These are phyloP conservation scores for Diophrys appendiculata DNA, from an alignment of 73 alveolate species.

Conservation along the genomic window DNA sequence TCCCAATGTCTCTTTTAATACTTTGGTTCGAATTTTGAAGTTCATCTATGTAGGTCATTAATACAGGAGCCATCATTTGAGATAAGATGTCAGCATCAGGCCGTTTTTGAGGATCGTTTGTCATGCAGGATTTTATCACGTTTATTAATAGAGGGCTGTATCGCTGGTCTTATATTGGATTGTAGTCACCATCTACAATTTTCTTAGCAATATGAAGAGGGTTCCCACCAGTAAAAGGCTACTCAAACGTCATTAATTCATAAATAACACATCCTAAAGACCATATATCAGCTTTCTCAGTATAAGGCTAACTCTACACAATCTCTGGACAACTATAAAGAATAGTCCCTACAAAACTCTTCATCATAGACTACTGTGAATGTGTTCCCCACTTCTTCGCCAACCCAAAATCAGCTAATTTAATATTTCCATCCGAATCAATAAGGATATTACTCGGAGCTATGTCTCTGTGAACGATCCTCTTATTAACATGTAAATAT, in stretches of 20 bases:
- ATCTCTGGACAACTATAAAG: conserved; percentile 86
- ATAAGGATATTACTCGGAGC: conserved; percentile 91
- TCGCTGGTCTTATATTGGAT: conserved; percentile 36
- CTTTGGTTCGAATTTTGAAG: not conserved
- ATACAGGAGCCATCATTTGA: conserved; percentile 20
- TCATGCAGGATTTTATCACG: conserved; percentile 58
- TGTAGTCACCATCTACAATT: conserved; percentile 71
- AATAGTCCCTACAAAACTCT: conserved; percentile 85
- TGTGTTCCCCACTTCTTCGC: conserved; percentile 85
- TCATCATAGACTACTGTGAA: conserved; percentile 61
- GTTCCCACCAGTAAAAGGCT: conserved; percentile 74
- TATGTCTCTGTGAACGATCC: conserved; percentile 92
- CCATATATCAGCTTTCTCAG: conserved; percentile 79
- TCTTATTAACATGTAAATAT: conserved; percentile 78
- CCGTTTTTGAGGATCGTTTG: conserved; percentile 62
- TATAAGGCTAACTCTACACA: conserved; percentile 69
- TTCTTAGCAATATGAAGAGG: conserved; percentile 73
- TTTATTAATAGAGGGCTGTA: conserved; percentile 44
- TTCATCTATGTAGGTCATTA: conserved; percentile 13
- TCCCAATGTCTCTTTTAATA: not conserved
- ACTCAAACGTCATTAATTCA: conserved; percentile 57
- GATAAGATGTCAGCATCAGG: conserved; percentile 44
- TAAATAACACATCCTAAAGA: conserved; percentile 63
- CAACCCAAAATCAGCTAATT: conserved; percentile 96
- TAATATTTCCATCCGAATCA: conserved; percentile 77